These are phyloP conservation scores for Cicer yamashitae DNA, from an alignment of 306 rosid species.

Conservation along the genomic window DNA sequence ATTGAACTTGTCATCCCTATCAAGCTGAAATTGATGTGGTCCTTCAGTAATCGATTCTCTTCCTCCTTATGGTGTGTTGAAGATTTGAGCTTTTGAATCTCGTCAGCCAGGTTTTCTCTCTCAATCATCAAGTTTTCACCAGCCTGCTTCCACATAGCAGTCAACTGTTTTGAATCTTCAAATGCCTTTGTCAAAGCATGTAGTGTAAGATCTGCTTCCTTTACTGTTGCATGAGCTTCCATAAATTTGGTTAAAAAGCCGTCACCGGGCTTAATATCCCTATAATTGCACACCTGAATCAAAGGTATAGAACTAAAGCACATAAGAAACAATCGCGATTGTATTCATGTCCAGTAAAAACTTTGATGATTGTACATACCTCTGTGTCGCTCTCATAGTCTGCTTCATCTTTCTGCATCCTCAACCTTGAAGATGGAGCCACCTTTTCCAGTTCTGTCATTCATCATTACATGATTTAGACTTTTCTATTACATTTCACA, in stretches of 20 bases:
- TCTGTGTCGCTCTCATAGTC: conserved; percentile 41
- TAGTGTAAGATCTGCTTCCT: conserved; percentile 82
- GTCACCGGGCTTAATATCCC: conserved; percentile 45
- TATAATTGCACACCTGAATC: conserved; percentile 57
- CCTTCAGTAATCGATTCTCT: conserved; percentile 61
- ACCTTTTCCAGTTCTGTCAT: conserved; percentile 61
- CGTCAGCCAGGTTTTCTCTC: conserved; percentile 63
- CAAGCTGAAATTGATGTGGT: conserved; percentile 58
- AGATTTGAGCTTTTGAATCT: conserved; percentile 68
- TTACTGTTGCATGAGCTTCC: conserved; percentile 73
- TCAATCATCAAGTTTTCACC: conserved; percentile 67
- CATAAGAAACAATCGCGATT: conserved; percentile 26
- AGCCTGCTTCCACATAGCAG: conserved; percentile 69
- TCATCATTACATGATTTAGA: conserved; percentile 45
- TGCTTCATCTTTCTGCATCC: conserved; percentile 52
- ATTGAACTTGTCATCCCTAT: conserved; percentile 63
- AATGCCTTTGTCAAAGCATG: conserved; percentile 81
- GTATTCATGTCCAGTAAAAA: conserved; percentile 34
- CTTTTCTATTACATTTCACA: conserved; percentile 29
- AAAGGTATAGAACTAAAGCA: conserved; percentile 35
- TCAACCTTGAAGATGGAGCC: conserved; percentile 46
- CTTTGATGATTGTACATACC: conserved; percentile 53
- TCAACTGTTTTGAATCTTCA: conserved; percentile 72
- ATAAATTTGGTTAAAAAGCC: conserved; percentile 68
- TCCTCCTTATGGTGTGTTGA: conserved; percentile 58